Base-by-base conservation (phyloP, 2,329 filamentous ascomycete genomes). In the Furcasterigmium furcatum region DNA sequence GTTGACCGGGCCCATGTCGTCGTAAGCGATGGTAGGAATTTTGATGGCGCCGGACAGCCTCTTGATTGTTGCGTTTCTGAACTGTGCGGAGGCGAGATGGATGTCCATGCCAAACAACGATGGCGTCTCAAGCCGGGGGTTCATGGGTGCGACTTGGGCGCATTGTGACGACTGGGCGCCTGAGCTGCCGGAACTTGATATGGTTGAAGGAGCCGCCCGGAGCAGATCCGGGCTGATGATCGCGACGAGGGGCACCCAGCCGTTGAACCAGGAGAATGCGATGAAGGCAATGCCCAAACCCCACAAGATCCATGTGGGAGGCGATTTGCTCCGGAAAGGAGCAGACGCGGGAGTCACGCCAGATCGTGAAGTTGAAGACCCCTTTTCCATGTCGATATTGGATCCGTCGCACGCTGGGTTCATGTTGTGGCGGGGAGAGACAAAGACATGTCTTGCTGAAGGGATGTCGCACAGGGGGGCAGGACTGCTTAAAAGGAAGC, bases 1-100 rank as follows among this genome's bases (percentile, higher is more conserved):
- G 24, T 74, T 77, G 14, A 84, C 62, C 0, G 64, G 61, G 4
- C 75, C 76, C 50, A 82, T 64, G 49, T 81, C 72, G 52, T 82
- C 77, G 44, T 72, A 80, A 1, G 73, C 74, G 40, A 78, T 65
- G 2, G 79, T 79, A 1, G 77, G 76, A 21, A 82, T 70, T 53
- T 74, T 70, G 24, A 84, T 67, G 19, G 74, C 67, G 4, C 68
- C 66, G 13, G 73, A 59, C 47, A 79, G 38, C 43, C 59, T 61
- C 40, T 49, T 46, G 29, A 66, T 48, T 13, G 63, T 60, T 38
- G 61, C 59, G 25, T 63, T 59, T 25, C 59, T 55, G 47, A 68
- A 67, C 25, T 55, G 52, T 30, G 55, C 41, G 3, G 63, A 64
- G 10, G 51, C 42, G 18, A 68, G 45, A 48, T 57, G 62, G 4